phyloP scores from a whole-genome alignment of 352 stramenopile species.

The Phytophthora foliorum region DNA sequence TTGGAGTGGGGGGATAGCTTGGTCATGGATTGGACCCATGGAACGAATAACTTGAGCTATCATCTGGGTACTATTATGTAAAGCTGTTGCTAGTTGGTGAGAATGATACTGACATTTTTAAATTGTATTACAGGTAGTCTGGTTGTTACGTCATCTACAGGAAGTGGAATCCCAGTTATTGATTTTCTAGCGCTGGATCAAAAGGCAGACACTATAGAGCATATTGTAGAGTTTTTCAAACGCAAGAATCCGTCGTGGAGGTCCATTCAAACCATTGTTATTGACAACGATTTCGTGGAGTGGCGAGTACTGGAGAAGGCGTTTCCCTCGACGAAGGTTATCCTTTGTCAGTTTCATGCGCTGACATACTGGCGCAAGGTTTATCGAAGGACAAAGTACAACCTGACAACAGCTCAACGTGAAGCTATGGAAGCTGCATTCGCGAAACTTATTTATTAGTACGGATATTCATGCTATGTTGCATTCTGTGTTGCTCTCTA shows the following conservation, averaged over 20 bases:
- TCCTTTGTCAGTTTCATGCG: not conserved
- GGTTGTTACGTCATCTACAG: constrained; percentile 25
- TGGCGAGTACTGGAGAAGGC: not conserved
- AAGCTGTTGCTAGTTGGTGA: not conserved
- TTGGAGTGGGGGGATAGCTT: not conserved
- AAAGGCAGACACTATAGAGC: constrained; percentile 19
- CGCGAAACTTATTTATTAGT: not conserved
- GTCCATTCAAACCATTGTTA: constrained; percentile 4
- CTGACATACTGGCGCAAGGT: not conserved
- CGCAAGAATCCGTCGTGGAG: constrained; percentile 14
- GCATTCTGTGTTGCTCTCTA: not conserved
- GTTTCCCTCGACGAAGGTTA: not conserved
- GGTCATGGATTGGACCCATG: constrained; percentile 18
- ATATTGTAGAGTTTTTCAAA: constrained; percentile 35
- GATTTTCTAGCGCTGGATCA: constrained; percentile 34
- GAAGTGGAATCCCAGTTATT: constrained; percentile 22
- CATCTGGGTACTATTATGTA: constrained; percentile 4
- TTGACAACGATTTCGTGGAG: constrained; percentile 13
- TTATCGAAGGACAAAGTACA: not conserved
- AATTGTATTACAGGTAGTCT: constrained; percentile 9
- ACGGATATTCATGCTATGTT: not conserved
- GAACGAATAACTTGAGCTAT: constrained; percentile 18
- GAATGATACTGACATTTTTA: not conserved
- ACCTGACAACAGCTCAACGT: not conserved
- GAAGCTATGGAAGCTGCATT: not conserved